A percentile compares a stretch with the other conserved stretches of the same genome.
phyloP scores from a whole-genome alignment of 1,284 basidiomycete genomes.

The Puccinia triticina region DNA sequence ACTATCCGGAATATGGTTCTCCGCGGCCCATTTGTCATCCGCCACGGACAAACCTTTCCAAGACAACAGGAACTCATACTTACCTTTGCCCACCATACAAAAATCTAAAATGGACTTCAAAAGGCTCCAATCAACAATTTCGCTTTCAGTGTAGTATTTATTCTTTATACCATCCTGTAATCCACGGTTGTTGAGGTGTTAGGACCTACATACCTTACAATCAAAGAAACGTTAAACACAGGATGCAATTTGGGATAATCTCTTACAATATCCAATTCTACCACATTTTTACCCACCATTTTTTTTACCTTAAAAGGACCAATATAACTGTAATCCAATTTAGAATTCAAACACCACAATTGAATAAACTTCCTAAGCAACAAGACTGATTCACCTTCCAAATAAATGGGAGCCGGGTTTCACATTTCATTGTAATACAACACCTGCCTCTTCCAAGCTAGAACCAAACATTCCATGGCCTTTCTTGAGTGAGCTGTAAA shows the following conservation, averaged over 20 bases:
- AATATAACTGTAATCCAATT: conserved; percentile 10
- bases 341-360: neutral
- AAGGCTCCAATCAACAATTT: neutral
- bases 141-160: neutral
- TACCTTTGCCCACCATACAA: too few species aligned
- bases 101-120: neutral
- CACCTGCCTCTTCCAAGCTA: neutral
- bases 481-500: conserved; percentile 4
- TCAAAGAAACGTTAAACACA: conserved; percentile 36
- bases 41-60: conserved; percentile 1
- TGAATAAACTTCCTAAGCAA: neutral
- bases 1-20: neutral
- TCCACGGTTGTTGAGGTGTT: neutral
- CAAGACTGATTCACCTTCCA: conserved; percentile 2
- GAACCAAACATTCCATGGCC: neutral
- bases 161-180: neutral
- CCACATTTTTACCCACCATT: conserved; percentile 13
- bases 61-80: neutral
- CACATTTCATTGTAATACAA: neutral
- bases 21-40: neutral
- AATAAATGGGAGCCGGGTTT: neutral
- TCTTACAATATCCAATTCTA: neutral
- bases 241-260: conserved; percentile 22
- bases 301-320: conserved; percentile 22
- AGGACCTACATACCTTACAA: neutral